Evolutionary conservation across 257 asterid genomes (phyloP), one percentile per base, ranked within the genome.

Genomic region (Solanum appendiculatum): DNA sequence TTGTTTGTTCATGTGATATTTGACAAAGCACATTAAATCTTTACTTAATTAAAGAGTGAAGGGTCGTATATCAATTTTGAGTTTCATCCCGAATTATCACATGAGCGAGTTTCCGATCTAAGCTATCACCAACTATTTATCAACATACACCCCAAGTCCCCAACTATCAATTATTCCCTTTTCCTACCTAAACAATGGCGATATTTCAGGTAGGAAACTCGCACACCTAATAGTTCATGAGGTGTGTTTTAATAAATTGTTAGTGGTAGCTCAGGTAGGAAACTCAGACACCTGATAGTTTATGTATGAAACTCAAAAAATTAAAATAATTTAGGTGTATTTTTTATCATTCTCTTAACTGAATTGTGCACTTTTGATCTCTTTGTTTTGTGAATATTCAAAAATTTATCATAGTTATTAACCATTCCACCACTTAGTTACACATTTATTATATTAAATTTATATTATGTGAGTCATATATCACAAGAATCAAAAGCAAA

Each of bases 261-360:
- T 1, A 13, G 8, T 11, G 18, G 0, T 11, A 11, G 1, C 31
- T n/a, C 15, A 44, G 8, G 0, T n/a, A n/a, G 7, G 2, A n/a
- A 60, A 60, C 16, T 60, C 16, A 60, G 18, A 5, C 16, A 63
- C 69, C 0, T 0, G 16, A 63, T n/a, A 11, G 18, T 25, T 63
- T 13, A 63, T 4, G 5, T 60, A 23, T 60, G 25, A 23, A 60
- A 23, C 29, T 60, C 9, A 13, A 63, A 63, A 63, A 63, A 0
- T 1, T 2, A 1, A 11, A 11, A 8, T 58, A 21, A 27, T 25
- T 10, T 9, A 63, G 7, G 3, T 63, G 8, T 5, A 1, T 0
- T 63, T 63, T 63, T 25, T n/a, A n/a, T 63, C 70, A 2, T 11
- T 5, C 12, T 63, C 11, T 70, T 1, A n/a, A 12, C 5, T 63